phyloP scores from a whole-genome alignment of 345 rosid species.

The Kernera saxatilis region DNA sequence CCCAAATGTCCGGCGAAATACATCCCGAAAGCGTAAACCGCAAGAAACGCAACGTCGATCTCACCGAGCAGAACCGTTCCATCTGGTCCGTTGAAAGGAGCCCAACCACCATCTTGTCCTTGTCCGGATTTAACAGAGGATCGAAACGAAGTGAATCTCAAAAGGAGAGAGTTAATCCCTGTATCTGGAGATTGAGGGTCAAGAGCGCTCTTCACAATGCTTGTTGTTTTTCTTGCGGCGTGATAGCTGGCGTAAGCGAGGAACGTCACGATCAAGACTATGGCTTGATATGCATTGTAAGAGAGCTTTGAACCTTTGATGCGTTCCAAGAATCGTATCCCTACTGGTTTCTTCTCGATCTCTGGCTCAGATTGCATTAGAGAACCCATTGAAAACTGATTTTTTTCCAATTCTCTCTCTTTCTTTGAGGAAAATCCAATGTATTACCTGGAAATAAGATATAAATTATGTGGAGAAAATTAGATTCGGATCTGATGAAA shows the following conservation, averaged over 20 bases:
- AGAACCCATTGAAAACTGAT: constrained; percentile 44
- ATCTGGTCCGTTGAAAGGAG: constrained; percentile 56
- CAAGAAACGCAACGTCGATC: constrained; percentile 70
- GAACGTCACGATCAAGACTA: constrained; percentile 83
- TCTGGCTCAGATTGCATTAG: constrained; percentile 23
- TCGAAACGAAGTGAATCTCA: constrained; percentile 14
- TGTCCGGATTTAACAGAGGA: constrained; percentile 15
- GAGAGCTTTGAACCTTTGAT: constrained; percentile 49
- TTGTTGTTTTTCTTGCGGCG: constrained; percentile 79
- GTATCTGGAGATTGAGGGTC: constrained; percentile 55
- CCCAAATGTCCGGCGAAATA: constrained; percentile 76
- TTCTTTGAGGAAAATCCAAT: background rate
- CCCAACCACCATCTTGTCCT: constrained; percentile 57
- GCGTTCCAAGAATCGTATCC: constrained; percentile 54
- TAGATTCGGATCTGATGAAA: too few relatives aligned
- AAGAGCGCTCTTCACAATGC: constrained; percentile 86
- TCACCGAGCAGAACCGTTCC: constrained; percentile 68
- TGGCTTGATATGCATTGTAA: constrained; percentile 56
- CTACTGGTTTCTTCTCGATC: constrained; percentile 47
- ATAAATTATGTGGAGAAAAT: background rate
- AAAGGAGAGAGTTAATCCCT: constrained; percentile 19
- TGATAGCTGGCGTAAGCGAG: constrained; percentile 79
- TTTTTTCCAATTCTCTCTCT: background rate
- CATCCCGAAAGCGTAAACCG: constrained; percentile 70
- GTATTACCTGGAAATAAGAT: background rate